Percentiles rank a stretch among this genome's conserved stretches.
Conservation (phyloP, 495 filamentous ascomycete genomes). For the Cladorrhinum samala region DNA sequence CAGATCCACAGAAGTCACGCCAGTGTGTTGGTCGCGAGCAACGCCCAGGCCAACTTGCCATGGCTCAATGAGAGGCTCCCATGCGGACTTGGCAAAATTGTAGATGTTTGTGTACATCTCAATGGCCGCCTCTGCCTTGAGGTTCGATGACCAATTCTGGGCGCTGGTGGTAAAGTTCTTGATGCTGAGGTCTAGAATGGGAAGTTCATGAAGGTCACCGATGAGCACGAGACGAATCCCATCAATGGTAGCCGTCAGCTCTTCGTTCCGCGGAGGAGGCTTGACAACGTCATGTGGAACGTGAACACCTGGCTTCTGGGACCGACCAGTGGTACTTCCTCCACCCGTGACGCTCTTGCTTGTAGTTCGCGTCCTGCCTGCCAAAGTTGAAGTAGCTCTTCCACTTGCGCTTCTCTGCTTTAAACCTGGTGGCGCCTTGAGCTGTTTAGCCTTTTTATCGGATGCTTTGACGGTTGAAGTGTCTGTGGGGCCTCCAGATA, state of each 20-base stretch:
- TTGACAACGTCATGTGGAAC: constrained; percentile 32
- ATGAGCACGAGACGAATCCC: constrained; percentile 92
- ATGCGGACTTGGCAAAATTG: constrained; percentile 97
- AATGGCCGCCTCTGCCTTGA: constrained; percentile 81
- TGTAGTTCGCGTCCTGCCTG: constrained; percentile 26
- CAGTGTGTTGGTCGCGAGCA: constrained; percentile 67
- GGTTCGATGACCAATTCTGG: constrained; percentile 80
- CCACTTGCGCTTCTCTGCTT: constrained; percentile 62
- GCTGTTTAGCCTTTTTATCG: constrained; percentile 58
- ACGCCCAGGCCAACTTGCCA: constrained; percentile 92
- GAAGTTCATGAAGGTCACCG: constrained; percentile 90
- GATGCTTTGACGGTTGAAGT: constrained; percentile 29
- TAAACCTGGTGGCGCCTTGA: constrained; percentile 46
- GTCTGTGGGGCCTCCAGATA: constrained; percentile 57
- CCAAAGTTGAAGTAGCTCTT: constrained; percentile 55
- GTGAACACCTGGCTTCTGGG: constrained; percentile 6
- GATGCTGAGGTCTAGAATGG: constrained; percentile 88
- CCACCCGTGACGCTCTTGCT: constrained; percentile 18
- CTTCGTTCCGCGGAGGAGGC: constrained; percentile 53
- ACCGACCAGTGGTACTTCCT: not conserved
- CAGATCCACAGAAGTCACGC: constrained; percentile 74
- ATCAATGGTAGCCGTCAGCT: constrained; percentile 74
- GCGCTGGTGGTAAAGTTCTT: constrained; percentile 80
- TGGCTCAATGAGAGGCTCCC: constrained; percentile 94
- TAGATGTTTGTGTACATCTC: constrained; percentile 95